Conservation (phyloP, 2,329 filamentous ascomycete species). For the Ophiostoma triangulosporum region DNA sequence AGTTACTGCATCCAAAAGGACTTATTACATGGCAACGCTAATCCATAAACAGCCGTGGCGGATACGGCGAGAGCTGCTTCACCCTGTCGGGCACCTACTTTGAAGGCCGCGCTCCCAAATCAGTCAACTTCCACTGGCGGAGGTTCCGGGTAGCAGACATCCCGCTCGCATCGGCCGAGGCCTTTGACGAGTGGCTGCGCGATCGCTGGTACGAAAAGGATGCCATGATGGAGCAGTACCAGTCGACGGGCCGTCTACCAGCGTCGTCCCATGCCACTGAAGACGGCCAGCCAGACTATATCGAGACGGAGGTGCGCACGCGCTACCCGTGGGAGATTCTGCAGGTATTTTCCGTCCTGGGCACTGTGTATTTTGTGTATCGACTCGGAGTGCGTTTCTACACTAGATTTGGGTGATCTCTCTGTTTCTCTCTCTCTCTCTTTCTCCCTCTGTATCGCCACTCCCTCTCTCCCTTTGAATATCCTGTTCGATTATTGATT, state of each 20-base stretch:
- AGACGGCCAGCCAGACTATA: conserved; percentile 22
- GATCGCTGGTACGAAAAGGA: conserved; percentile 91
- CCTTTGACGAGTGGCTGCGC: conserved; percentile 74
- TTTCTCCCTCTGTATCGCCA: background rate
- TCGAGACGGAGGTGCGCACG: conserved; percentile 46
- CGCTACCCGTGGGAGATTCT: conserved; percentile 40
- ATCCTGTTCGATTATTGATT: too few species aligned
- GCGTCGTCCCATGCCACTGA: conserved; percentile 37
- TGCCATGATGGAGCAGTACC: conserved; percentile 69
- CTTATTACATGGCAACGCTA: conserved; percentile 1
- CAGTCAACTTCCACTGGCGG: conserved; percentile 94
- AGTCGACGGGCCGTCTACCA: conserved; percentile 67
- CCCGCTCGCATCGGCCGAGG: conserved; percentile 57
- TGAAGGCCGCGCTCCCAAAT: conserved; percentile 78
- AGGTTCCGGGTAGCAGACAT: conserved; percentile 71
- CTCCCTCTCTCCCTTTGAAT: background rate
- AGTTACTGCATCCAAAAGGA: conserved; percentile 27
- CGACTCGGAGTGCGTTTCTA: background rate
- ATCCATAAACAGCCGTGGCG: conserved; percentile 45
- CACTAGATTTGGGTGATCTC: background rate
- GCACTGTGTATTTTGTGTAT: conserved; percentile 7
- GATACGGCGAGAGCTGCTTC: conserved; percentile 85
- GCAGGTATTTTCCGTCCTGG: conserved; percentile 37
- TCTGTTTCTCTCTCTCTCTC: background rate
- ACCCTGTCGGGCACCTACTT: conserved; percentile 79